phyloP scores from a whole-genome alignment of 495 filamentous ascomycete genomes.

The Neurospora terricola region DNA sequence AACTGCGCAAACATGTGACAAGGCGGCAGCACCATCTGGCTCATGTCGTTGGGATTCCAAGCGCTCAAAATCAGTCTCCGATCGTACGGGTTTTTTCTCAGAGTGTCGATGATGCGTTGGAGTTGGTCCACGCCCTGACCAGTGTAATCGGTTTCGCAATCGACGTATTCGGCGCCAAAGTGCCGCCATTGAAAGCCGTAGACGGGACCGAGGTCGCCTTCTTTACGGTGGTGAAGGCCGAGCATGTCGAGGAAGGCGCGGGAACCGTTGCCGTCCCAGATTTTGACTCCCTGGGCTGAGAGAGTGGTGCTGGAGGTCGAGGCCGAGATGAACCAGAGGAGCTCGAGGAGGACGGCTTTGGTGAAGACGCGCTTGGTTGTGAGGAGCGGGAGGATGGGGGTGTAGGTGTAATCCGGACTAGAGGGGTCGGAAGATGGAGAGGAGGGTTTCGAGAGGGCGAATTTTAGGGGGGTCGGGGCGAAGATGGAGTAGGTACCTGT shows the following conservation, averaged over 20 bases:
- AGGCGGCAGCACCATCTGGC: constrained; percentile 87
- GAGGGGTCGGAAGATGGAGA: background rate
- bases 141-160: constrained; percentile 70
- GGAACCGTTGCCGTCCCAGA: constrained; percentile 96
- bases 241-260: constrained; percentile 79
- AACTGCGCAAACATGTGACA: constrained; percentile 99
- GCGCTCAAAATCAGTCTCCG: constrained; percentile 80
- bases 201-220: constrained; percentile 87
- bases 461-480: constrained; percentile 75
- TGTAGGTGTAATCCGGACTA: constrained; percentile 38
- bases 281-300: constrained; percentile 71
- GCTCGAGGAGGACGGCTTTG: constrained; percentile 81
- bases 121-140: constrained; percentile 90
- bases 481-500: constrained; percentile 88
- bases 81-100: constrained; percentile 75
- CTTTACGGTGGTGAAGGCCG: constrained; percentile 66
- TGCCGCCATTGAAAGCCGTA: constrained; percentile 99
- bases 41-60: constrained; percentile 84
- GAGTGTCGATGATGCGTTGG: constrained; percentile 71
- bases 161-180: constrained; percentile 83
- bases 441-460: constrained; percentile 44
- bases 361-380: constrained; percentile 96
- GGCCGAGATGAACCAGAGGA: constrained; percentile 92
- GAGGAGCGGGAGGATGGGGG: constrained; percentile 73
- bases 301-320: constrained; percentile 68